A percentile compares a stretch with the other conserved stretches of the same genome.
Evolutionary conservation across 2,329 filamentous ascomycete species (phyloP).

Genomic region (Tolypocladium pustulatum): DNA sequence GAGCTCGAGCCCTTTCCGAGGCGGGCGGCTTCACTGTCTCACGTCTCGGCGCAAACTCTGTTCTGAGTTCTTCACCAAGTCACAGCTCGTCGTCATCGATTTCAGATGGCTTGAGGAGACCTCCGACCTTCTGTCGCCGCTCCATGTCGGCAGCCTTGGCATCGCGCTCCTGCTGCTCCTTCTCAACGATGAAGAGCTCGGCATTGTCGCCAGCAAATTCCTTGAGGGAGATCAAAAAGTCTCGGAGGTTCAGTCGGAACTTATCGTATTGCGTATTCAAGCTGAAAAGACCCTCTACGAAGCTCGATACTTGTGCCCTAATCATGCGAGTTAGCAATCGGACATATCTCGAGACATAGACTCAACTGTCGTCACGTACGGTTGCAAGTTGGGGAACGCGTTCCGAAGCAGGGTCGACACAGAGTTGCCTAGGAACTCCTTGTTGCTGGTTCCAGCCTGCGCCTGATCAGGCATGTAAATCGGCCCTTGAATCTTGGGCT

Average conservation of each 20-base stretch:
- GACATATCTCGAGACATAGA: neutral
- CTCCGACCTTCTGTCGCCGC: conserved; percentile 87
- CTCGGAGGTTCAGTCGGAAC: conserved; percentile 91
- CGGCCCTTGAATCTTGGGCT: conserved; percentile 82
- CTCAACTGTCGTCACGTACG: conserved; percentile 45
- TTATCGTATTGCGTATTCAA: conserved; percentile 82
- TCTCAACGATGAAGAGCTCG: conserved; percentile 86
- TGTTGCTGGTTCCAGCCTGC: conserved; percentile 72
- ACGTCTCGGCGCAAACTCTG: conserved; percentile 41
- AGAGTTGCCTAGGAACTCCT: conserved; percentile 82
- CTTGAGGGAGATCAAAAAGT: conserved; percentile 95
- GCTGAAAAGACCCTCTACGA: conserved; percentile 82
- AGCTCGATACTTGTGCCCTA: conserved; percentile 77
- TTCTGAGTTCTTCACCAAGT: conserved; percentile 62
- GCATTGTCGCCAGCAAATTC: conserved; percentile 95
- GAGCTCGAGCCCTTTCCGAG: conserved; percentile 15
- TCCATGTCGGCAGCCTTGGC: conserved; percentile 83
- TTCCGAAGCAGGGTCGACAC: conserved; percentile 75
- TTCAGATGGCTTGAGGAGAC: conserved; percentile 94
- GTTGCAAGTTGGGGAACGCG: conserved; percentile 86
- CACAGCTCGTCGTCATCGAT: conserved; percentile 85
- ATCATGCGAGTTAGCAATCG: conserved; percentile 20
- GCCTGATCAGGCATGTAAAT: conserved; percentile 83
- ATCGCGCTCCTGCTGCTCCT: conserved; percentile 81
- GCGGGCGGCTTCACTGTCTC: conserved; percentile 6